Base-by-base conservation (phyloP, 208 protist species). In the Trypanosoma conorhini region DNA sequence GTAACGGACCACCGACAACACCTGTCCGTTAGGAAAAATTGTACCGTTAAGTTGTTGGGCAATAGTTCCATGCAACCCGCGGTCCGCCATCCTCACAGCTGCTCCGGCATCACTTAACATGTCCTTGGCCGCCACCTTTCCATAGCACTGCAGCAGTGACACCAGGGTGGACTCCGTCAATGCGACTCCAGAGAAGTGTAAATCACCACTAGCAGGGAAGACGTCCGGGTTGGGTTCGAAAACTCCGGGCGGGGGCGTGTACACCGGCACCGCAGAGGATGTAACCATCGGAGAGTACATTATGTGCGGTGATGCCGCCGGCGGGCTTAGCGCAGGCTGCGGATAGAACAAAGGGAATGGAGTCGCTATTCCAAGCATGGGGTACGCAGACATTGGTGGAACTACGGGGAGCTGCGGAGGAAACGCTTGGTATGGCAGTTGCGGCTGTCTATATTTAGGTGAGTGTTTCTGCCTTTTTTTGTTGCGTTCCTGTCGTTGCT, bases 401-500 rank as follows among this genome's bases (percentile, higher is more conserved):
- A 91, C 74, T 17, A 94, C 61, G 1, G 71, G 26, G 44, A 63
- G 56, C n/a, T 69, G 65, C 8, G 64, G 70, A 58, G 75, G n/a
- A 44, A 73, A 77, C 44, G 76, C 46, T 9, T 76, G 72, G 60
- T 79, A 72, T 51, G 70, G 61, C 35, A 72, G 72, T 8, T 33
- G 50, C 8, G 51, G 74, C 63, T 81, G 67, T 62, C 70, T 46
- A 70, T 92, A 93, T 65, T 92, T 90, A 22, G 90, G 90, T 0
- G 85, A 92, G 50, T 77, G 74, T 28, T 82, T 83, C 57, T 96
- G 88, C 2, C 91, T 69, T 50, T 91, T 87, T 51, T 89, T 86
- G 66, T 96, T 96, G 24, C 91, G 84, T 61, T 96, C 88, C 73
- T 96, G 91, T 10, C 91, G 91, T 74, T 92, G 88, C 58, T 92